Conservation (phyloP, 2,329 filamentous ascomycete genomes). For the Xylaria arbuscula region DNA sequence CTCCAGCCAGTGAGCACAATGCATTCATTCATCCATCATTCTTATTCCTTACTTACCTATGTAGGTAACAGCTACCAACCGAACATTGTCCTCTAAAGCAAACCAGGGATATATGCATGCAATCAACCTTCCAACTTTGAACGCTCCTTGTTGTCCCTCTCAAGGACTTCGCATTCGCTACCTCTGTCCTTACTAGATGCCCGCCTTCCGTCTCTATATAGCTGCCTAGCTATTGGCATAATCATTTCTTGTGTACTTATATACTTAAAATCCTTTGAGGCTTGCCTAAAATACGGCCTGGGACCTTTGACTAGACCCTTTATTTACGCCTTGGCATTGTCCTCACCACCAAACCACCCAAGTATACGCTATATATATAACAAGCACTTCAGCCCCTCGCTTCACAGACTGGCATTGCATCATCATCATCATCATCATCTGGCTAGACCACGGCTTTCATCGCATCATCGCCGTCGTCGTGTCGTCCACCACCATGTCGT, state of each 20-base stretch:
- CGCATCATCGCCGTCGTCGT: slow-evolving; percentile 38
- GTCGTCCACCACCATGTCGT: slow-evolving; percentile 53
- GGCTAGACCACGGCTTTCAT: not conserved
- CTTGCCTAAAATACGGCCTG: slow-evolving; percentile 13
- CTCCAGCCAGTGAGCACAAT: not conserved
- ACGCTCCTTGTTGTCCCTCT: not conserved
- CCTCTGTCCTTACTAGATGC: not conserved
- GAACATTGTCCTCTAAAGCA: too few relatives aligned
- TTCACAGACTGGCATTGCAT: not conserved
- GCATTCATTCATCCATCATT: too few relatives aligned
- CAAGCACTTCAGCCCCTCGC: slow-evolving; percentile 9
- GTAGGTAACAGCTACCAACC: too few relatives aligned
- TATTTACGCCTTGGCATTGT: not conserved
- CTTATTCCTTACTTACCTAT: too few relatives aligned
- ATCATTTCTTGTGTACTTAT: not conserved
- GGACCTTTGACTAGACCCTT: slow-evolving; percentile 1
- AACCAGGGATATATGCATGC: not conserved
- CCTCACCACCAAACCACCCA: not conserved
- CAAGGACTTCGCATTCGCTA: slow-evolving; percentile 9
- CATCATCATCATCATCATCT: not conserved
- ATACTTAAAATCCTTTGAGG: not conserved
- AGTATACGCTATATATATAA: slow-evolving; percentile 3
- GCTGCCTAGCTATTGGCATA: not conserved
- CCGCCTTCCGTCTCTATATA: not conserved
- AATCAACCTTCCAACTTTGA: not conserved